These are phyloP conservation scores for Puccinia triticina DNA, from an alignment of 1,284 basidiomycete genomes.

Conservation along the genomic window DNA sequence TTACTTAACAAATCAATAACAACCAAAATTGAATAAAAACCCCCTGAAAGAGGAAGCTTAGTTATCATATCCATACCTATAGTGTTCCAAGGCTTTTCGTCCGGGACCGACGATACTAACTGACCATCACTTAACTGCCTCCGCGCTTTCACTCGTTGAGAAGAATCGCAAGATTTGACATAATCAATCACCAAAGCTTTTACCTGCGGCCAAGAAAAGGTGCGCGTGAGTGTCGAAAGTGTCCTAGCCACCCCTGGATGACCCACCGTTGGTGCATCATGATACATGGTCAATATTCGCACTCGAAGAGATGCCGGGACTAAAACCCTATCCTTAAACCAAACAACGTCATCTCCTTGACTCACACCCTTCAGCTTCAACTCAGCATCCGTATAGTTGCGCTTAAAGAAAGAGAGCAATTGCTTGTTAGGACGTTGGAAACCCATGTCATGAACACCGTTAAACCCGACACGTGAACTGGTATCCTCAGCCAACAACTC, in stretches of 20 bases:
- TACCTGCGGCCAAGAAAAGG: conserved; percentile 15
- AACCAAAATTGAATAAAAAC: too few species aligned
- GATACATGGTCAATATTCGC: not conserved
- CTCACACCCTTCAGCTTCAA: not conserved
- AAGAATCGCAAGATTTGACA: conserved; percentile 58
- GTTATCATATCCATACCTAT: too few species aligned
- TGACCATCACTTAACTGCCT: conserved; percentile 60
- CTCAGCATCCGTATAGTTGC: too few species aligned
- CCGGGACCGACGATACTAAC: not conserved
- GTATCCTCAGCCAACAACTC: too few species aligned
- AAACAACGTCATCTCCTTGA: not conserved
- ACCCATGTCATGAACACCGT: too few species aligned
- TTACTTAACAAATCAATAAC: too few species aligned
- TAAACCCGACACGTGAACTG: too few species aligned
- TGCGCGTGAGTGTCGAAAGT: not conserved
- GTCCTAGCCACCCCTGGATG: not conserved
- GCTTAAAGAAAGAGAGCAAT: too few species aligned
- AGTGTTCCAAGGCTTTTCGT: too few species aligned
- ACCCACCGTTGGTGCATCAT: not conserved
- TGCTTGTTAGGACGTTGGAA: too few species aligned
- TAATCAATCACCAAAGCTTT: not conserved
- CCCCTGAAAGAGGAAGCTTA: too few species aligned
- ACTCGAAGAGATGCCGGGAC: not conserved
- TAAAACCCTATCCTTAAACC: not conserved
- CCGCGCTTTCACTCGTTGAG: conserved; percentile 59